These are phyloP conservation scores for Jaminaea rosea DNA, from an alignment of 1,284 basidiomycete species.

Conservation along the genomic window DNA sequence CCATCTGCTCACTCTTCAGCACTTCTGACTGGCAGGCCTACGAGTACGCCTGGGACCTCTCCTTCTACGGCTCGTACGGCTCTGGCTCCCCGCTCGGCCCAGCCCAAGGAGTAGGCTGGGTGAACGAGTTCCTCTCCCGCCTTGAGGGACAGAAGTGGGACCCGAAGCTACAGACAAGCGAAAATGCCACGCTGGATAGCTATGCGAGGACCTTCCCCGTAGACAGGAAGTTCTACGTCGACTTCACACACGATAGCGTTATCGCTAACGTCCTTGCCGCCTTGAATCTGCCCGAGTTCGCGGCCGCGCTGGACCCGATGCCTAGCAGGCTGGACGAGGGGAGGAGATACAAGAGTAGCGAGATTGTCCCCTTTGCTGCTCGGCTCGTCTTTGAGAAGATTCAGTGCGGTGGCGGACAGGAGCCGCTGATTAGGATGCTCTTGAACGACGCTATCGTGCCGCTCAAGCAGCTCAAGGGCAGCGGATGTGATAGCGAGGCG, in stretches of 20 bases:
- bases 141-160: conserved; percentile 11
- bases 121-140: conserved; percentile 49
- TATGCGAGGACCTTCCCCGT: conserved; percentile 34
- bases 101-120: conserved; percentile 72
- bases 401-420: conserved; percentile 24
- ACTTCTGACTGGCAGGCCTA: conserved; percentile 82
- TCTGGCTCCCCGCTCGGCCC: conserved; percentile 69
- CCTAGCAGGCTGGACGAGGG: conserved; percentile 10
- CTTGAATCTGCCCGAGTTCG: conserved; percentile 22
- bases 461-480: conserved; percentile 65
- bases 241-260: conserved; percentile 44
- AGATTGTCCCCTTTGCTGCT: conserved; percentile 39
- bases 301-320: background rate
- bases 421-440: conserved; percentile 28
- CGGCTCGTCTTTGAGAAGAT: conserved; percentile 35
- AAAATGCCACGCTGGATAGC: conserved; percentile 36
- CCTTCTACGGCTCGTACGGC: conserved; percentile 55
- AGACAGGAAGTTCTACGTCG: conserved; percentile 35
- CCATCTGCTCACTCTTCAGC: conserved; percentile 81
- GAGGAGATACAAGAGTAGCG: conserved; percentile 22
- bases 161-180: conserved; percentile 17
- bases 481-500: conserved; percentile 47
- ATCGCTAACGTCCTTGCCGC: conserved; percentile 35
- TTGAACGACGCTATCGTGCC: conserved; percentile 38
- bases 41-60: conserved; percentile 57